Conservation (phyloP, 164 flowering plant genomes). For the Paratinospora sagittata region DNA sequence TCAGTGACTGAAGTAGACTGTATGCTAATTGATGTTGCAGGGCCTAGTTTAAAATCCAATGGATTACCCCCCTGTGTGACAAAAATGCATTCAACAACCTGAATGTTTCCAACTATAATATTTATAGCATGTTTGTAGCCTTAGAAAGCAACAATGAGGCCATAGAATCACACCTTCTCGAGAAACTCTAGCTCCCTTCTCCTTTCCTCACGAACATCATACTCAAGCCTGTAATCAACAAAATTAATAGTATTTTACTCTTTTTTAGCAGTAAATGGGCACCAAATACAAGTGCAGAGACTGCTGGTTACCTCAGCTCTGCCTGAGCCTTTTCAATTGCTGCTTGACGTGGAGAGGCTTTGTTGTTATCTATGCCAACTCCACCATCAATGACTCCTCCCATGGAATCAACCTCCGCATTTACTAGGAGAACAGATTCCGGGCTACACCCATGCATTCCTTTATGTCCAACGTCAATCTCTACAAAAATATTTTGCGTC, state of each 20-base stretch:
- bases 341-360: constrained; percentile 76
- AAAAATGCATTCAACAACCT: constrained; percentile 12
- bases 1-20: constrained; percentile 90
- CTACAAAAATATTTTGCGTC: constrained; percentile 22
- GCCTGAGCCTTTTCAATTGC: constrained; percentile 91
- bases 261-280: constrained; percentile 3
- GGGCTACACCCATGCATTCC: constrained; percentile 85
- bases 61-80: constrained; percentile 91
- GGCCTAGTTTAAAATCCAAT: constrained; percentile 72
- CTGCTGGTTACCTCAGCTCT: constrained; percentile 60
- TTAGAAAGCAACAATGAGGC: background rate
- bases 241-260: background rate
- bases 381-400: constrained; percentile 89
- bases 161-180: constrained; percentile 61
- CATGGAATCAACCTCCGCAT: constrained; percentile 98
- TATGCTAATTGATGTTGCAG: constrained; percentile 64
- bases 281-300: constrained; percentile 1
- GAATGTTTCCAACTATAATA: background rate
- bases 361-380: constrained; percentile 56
- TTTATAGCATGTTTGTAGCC: background rate
- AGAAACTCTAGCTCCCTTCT: constrained; percentile 94
- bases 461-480: constrained; percentile 13
- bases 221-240: constrained; percentile 67
- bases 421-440: constrained; percentile 55
- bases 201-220: constrained; percentile 80